Conservation (phyloP, 371 early-diverging fungal genomes). For the Sporodiniella umbellata region DNA sequence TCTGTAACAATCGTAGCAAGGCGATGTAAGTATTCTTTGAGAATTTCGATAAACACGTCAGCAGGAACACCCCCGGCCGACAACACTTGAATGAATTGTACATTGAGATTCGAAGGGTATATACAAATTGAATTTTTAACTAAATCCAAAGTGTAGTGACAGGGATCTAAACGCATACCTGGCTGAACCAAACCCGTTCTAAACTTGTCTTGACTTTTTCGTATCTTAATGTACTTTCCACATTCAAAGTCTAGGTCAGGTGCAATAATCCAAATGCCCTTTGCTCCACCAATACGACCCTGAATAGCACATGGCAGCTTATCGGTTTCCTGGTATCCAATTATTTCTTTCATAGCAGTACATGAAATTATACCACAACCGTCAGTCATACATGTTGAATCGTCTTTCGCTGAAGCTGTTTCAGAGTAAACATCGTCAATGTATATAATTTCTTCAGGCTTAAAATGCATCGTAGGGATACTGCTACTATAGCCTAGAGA, state of each 20-base stretch:
- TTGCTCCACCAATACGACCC: slow-evolving; percentile 51
- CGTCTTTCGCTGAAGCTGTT: slow-evolving; percentile 10
- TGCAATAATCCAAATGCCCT: slow-evolving; percentile 46
- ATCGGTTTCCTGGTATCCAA: slow-evolving; percentile 29
- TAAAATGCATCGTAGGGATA: slow-evolving; percentile 32
- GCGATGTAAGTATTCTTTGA: slow-evolving; percentile 35
- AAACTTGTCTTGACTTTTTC: slow-evolving; percentile 44
- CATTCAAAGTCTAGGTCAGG: slow-evolving; percentile 30
- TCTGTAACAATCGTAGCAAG: slow-evolving; percentile 27
- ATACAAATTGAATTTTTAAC: slow-evolving; percentile 33
- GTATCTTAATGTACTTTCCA: slow-evolving; percentile 37
- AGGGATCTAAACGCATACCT: slow-evolving; percentile 23
- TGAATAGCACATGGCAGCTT: slow-evolving; percentile 46
- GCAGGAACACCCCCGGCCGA: slow-evolving; percentile 38
- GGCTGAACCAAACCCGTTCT: slow-evolving; percentile 29
- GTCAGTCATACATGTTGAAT: slow-evolving; percentile 40
- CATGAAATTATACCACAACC: slow-evolving; percentile 49
- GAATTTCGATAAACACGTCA: slow-evolving; percentile 32
- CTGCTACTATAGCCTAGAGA: slow-evolving; percentile 48
- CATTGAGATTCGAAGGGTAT: slow-evolving; percentile 40
- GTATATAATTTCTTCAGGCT: slow-evolving; percentile 29
- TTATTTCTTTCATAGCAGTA: slow-evolving; percentile 42
- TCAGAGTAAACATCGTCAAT: slow-evolving; percentile 31
- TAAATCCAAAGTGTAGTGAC: slow-evolving; percentile 44
- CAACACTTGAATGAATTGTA: slow-evolving; percentile 45